Conservation (phyloP, 192 early-diverging fungal genomes). For the Polychytrium aggregatum region DNA sequence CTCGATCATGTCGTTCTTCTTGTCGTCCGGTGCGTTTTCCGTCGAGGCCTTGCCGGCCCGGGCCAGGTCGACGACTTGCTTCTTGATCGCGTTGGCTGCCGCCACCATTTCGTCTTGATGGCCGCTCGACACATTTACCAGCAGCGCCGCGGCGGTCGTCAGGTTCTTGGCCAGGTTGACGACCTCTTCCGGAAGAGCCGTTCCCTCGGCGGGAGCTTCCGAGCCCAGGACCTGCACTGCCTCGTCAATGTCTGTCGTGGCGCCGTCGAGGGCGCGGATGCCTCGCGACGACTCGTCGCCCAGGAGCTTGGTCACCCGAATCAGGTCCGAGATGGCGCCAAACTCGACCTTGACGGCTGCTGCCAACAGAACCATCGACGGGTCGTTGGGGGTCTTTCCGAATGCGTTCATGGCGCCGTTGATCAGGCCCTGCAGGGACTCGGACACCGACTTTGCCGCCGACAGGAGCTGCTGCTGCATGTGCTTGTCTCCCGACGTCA, state of each 20-base stretch:
- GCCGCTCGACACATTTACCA: conserved; percentile 17
- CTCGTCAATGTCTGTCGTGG: conserved; percentile 21
- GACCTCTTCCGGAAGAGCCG: conserved; percentile 46
- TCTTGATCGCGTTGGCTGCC: conserved; percentile 25
- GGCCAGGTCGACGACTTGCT: conserved; percentile 28
- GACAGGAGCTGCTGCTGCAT: conserved; percentile 41
- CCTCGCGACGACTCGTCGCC: conserved; percentile 35
- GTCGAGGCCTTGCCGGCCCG: conserved; percentile 40
- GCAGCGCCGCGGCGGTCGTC: conserved; percentile 28
- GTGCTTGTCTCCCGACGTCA: conserved; percentile 41
- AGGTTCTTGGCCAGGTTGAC: conserved; percentile 35
- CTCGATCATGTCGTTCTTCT: conserved; percentile 15
- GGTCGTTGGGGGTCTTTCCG: conserved; percentile 15
- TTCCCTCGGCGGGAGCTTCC: conserved; percentile 33
- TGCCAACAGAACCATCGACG: conserved; percentile 12
- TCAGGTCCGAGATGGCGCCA: conserved; percentile 23
- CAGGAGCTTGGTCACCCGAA: conserved; percentile 28
- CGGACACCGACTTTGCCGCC: conserved; percentile 26
- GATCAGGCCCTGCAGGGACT: conserved; percentile 27
- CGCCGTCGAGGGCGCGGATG: conserved; percentile 23
- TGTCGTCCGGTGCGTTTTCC: conserved; percentile 36
- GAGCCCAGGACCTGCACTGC: conserved; percentile 12
- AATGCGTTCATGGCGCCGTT: conserved; percentile 13
- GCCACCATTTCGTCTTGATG: conserved; percentile 26
- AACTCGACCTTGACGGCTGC: conserved; percentile 26